Base-by-base conservation (phyloP, 169 alveolate genomes). In the Plasmodium gonderi region DNA sequence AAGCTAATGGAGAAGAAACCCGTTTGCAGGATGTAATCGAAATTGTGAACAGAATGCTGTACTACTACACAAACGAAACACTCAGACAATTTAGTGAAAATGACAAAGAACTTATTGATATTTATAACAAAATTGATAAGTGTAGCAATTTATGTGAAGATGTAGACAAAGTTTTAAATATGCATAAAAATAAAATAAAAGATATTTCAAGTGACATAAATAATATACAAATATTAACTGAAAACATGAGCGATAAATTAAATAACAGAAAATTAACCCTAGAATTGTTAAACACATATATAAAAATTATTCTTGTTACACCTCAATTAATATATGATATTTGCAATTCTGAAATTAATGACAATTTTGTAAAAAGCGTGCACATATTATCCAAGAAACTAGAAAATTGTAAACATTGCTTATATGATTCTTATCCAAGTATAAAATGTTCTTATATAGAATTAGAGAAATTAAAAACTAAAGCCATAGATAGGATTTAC, bases 261-360 rank as follows among this genome's bases (percentile, higher is more conserved):
- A 90, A 94, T 9, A 95, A 95, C 74, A 77, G 97, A 33, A 82
- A 77, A 80, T 17, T 79, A 51, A 81, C 91, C n/a, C 36, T 94
- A n/a, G 94, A 95, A 33, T 79, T 91, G 38, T 80, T 95, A 74
- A 76, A 94, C 76, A 47, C 79, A 2, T 95, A 82, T 85, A 92
- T 95, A 5, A 94, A 92, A 47, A 96, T 92, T 3, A 80, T 95
- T 51, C 31, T 94, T 23, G 89, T 95, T 4, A 80, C 96, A 1
- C 97, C 97, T 14, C 65, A 82, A 26, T 40, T 95, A 90, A 94
- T 94, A 23, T 79, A 47, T 91, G 89, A 95, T 42, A 79, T 95
- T 14, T 90, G 95, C 54, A 65, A 79, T 33, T 96, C 91, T 14
- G 94, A 94, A n/a, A 90, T 95, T 11, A 79, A 94, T 65, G 93